These are phyloP conservation scores for Cordia subcordata DNA, from an alignment of 257 asterid genomes.

Conservation along the genomic window DNA sequence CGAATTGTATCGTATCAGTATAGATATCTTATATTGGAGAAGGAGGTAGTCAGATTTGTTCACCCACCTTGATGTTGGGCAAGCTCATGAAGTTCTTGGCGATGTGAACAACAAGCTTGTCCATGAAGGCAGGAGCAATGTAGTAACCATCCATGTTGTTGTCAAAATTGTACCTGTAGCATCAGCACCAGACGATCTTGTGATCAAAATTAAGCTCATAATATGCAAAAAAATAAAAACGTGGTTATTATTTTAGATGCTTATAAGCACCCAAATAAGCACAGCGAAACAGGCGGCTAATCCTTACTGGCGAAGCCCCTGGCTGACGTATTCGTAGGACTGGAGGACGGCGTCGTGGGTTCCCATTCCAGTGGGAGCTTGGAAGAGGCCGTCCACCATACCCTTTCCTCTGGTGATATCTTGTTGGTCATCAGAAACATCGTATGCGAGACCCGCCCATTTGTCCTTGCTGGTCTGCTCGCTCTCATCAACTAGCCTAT, in stretches of 20 bases:
- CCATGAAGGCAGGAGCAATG: constrained; percentile 93
- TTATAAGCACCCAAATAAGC: no score
- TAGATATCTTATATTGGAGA: no score
- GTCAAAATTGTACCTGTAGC: constrained; percentile 37
- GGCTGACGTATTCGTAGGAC: constrained; percentile 75
- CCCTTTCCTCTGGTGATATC: constrained; percentile 86
- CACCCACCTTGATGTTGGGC: constrained; percentile 74
- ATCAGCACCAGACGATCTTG: not conserved
- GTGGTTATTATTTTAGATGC: no score
- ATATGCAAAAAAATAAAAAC: no score
- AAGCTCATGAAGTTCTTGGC: constrained; percentile 67
- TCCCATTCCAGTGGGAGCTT: constrained; percentile 69
- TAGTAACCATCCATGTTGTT: constrained; percentile 63
- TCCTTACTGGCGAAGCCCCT: constrained; percentile 52
- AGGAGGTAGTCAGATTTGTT: not conserved
- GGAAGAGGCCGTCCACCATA: constrained; percentile 59
- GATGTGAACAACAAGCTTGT: constrained; percentile 73
- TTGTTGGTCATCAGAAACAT: constrained; percentile 72
- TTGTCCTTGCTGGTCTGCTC: constrained; percentile 42
- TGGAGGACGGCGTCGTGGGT: constrained; percentile 60
- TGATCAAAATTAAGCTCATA: not conserved
- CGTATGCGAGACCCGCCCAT: constrained; percentile 65
- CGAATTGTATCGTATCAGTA: not conserved
- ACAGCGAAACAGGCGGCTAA: no score
- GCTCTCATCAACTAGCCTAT: constrained; percentile 31